Conservation (phyloP, 352 stramenopile species). For the Phytopythium aichiense region DNA sequence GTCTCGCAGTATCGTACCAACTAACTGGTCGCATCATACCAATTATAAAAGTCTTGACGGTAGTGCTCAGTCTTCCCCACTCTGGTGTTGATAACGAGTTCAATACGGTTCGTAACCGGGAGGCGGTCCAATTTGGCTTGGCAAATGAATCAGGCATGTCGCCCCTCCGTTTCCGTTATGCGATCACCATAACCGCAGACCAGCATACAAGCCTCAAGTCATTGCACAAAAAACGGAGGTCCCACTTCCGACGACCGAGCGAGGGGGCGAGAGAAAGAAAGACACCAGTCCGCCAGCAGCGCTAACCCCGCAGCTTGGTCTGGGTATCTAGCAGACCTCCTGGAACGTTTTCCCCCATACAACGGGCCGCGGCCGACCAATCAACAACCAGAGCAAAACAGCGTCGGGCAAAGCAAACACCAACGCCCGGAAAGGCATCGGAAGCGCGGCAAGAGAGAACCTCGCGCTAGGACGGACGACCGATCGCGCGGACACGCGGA, state of each 20-base stretch:
- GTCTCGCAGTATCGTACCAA: too few species aligned
- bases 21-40: too few species aligned
- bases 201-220: neutral
- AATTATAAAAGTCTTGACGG: too few species aligned
- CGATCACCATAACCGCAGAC: too few species aligned
- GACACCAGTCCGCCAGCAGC: neutral
- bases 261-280: neutral
- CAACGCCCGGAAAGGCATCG: conserved; percentile 9
- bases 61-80: too few species aligned
- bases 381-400: conserved; percentile 23
- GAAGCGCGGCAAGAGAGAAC: conserved; percentile 1
- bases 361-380: conserved; percentile 27
- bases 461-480: neutral
- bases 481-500: conserved; percentile 10
- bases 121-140: too few species aligned
- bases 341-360: conserved; percentile 8
- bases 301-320: conserved; percentile 9
- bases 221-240: neutral
- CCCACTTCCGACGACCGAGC: neutral
- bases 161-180: too few species aligned
- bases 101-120: too few species aligned
- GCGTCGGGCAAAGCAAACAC: neutral
- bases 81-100: too few species aligned
- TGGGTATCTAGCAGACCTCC: conserved; percentile 15
- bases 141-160: too few species aligned